These are phyloP conservation scores for Pleurostoma richardsiae DNA, from an alignment of 2,329 filamentous ascomycete species.

Conservation along the genomic window DNA sequence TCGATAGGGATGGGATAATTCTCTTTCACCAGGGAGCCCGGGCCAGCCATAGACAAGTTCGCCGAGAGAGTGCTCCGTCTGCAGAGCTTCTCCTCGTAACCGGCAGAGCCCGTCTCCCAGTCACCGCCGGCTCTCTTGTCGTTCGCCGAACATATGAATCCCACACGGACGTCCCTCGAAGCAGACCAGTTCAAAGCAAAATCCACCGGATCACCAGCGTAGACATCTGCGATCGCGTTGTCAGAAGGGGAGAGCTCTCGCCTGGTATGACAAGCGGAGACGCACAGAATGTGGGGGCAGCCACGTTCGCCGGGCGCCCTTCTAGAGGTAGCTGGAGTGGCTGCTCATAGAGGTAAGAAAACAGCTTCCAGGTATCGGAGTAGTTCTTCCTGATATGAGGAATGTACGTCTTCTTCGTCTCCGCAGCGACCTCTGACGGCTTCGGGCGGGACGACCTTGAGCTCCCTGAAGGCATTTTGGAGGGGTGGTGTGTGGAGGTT, in stretches of 20 bases:
- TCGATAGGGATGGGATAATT: conserved; percentile 70
- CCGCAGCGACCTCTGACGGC: conserved; percentile 65
- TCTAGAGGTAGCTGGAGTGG: conserved; percentile 15
- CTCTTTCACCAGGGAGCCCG: conserved; percentile 32
- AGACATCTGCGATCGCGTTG: conserved; percentile 32
- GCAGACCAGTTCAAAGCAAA: conserved; percentile 52
- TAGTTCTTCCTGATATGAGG: conserved; percentile 57
- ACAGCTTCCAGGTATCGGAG: conserved; percentile 47
- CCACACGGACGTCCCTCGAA: conserved; percentile 38
- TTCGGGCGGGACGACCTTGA: conserved; percentile 48
- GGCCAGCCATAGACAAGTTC: conserved; percentile 57
- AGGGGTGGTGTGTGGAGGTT: neutral
- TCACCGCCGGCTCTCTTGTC: conserved; percentile 74
- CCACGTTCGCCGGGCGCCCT: conserved; percentile 26
- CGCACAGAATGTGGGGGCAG: conserved; percentile 40
- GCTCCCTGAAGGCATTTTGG: conserved; percentile 40
- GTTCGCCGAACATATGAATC: conserved; percentile 70
- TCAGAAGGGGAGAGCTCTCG: no score
- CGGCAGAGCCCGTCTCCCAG: conserved; percentile 61
- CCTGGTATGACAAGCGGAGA: conserved; percentile 1
- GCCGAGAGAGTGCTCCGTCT: conserved; percentile 69
- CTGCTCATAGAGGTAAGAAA: conserved; percentile 54
- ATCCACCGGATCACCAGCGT: conserved; percentile 54
- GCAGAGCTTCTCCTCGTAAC: conserved; percentile 69
- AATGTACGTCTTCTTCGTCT: conserved; percentile 67